Base-by-base conservation (phyloP, 495 filamentous ascomycete genomes). In the Lophiostoma macrostomum region DNA sequence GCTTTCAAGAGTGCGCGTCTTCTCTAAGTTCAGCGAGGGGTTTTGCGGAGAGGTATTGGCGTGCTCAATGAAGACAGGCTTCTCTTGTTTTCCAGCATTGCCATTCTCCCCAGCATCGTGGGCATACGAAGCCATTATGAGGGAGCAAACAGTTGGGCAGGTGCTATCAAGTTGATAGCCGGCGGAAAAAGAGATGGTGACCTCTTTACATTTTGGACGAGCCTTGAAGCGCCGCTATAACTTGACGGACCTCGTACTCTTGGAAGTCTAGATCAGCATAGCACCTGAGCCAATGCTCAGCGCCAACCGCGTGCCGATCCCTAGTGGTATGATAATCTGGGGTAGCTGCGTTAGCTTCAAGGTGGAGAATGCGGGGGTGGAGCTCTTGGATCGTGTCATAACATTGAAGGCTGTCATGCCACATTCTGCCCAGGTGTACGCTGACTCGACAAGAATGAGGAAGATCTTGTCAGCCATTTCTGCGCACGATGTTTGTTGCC, bases 1-100 rank as follows among this genome's bases (percentile, higher is more conserved):
- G 12, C 31, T 7, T 13, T 53, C 34, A 6, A 66, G 49, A 0
- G 63, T 66, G 10, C 50, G 51, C 50, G 51, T 36, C 29, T 62
- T 58, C 3, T 39, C 39, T 14, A 63, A 37, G n/a, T 31, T 36
- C 3, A 49, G 49, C 10, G 49, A 52, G 7, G 30, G 27, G 13
- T 58, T 32, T 31, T 30, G 30, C 11, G 46, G 39, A 5, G 47
- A 40, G 6, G 46, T 35, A 16, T 43, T 10, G 12, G 54, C 29
- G n/a, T 58, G 27, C 20, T 58, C 54, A 18, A 58, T 58, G 31
- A 34, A 45, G 14, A n/a, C 20, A 14, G 44, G 42, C 24, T 49
- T 50, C n/a, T 50, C 32, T 16, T 52, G 12, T n/a, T 46, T 18
- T 12, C 20, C 42, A 4, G 3, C 25, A n/a, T 14, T 54, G 36